Percentiles rank a stretch among this genome's conserved stretches.
Evolutionary conservation across 768 basidiomycete species (phyloP).

Genomic region (Coprinopsis sp.): DNA sequence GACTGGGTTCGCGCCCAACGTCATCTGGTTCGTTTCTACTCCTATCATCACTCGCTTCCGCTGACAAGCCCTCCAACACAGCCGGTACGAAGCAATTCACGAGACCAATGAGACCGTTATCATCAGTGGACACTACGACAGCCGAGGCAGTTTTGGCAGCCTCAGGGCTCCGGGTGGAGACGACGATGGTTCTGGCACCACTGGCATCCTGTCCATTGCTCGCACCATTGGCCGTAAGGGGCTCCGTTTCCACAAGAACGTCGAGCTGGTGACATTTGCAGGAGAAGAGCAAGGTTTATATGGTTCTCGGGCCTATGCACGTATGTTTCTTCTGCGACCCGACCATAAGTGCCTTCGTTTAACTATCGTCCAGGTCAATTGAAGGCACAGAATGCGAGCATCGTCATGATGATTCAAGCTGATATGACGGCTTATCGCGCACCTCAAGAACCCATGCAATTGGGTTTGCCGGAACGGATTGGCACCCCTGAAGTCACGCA

Average conservation of each 20-base stretch:
- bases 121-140: constrained; percentile 86
- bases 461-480: constrained; percentile 82
- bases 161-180: constrained; percentile 55
- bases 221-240: constrained; percentile 62
- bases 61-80: constrained; percentile 25
- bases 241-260: constrained; percentile 68
- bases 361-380: constrained; percentile 44
- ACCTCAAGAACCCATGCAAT: constrained; percentile 73
- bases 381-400: constrained; percentile 51
- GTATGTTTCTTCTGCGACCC: constrained; percentile 37
- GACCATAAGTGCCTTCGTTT: constrained; percentile 1
- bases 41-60: not conserved
- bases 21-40: constrained; percentile 63
- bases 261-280: constrained; percentile 79
- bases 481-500: constrained; percentile 73
- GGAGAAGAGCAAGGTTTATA: constrained; percentile 89
- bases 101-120: constrained; percentile 64
- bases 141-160: constrained; percentile 82
- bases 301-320: constrained; percentile 75
- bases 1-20: constrained; percentile 76
- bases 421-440: constrained; percentile 90
- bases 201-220: constrained; percentile 76
- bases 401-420: constrained; percentile 83
- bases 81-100: constrained; percentile 52
- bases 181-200: constrained; percentile 55